phyloP scores from a whole-genome alignment of 2,329 filamentous ascomycete species.

The Diaporthe sp. region DNA sequence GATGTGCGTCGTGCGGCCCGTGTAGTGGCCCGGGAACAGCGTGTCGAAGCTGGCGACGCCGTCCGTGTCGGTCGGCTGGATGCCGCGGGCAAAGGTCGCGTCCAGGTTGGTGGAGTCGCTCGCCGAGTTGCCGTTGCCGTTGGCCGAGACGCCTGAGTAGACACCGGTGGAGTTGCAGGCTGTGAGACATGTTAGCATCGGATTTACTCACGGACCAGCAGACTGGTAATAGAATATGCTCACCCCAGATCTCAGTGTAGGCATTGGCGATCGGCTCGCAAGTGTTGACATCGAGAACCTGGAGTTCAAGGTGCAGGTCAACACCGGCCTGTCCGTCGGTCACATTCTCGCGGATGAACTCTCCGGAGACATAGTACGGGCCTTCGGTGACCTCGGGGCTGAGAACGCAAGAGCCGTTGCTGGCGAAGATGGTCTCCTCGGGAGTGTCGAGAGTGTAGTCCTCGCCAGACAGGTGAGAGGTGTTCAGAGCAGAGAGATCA shows the following conservation, averaged over 20 bases:
- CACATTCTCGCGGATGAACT: conserved; percentile 60
- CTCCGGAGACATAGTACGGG: conserved; percentile 66
- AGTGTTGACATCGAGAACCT: conserved; percentile 63
- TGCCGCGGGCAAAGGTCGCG: conserved; percentile 57
- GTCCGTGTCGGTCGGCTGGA: conserved; percentile 56
- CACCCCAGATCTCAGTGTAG: conserved; percentile 63
- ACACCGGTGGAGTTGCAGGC: conserved; percentile 61
- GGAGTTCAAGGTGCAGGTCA: conserved; percentile 60
- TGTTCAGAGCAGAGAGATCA: conserved; percentile 51
- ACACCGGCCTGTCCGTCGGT: conserved; percentile 60
- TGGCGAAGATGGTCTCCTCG: conserved; percentile 55
- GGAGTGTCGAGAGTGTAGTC: conserved; percentile 52
- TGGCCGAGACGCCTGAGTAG: conserved; percentile 61
- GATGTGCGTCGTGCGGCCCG: conserved; percentile 61
- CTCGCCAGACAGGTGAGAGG: conserved; percentile 55
- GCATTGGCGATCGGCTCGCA: conserved; percentile 61
- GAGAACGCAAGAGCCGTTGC: conserved; percentile 62
- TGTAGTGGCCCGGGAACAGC: conserved; percentile 62
- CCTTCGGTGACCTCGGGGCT: conserved; percentile 68
- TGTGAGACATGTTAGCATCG: neutral
- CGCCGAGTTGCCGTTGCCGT: conserved; percentile 56
- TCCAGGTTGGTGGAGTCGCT: conserved; percentile 55
- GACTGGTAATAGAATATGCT: neutral
- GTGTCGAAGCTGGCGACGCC: conserved; percentile 59
- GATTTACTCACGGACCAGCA: no score